phyloP scores from a whole-genome alignment of 305 asterid species.

The Coffea humblotiana region DNA sequence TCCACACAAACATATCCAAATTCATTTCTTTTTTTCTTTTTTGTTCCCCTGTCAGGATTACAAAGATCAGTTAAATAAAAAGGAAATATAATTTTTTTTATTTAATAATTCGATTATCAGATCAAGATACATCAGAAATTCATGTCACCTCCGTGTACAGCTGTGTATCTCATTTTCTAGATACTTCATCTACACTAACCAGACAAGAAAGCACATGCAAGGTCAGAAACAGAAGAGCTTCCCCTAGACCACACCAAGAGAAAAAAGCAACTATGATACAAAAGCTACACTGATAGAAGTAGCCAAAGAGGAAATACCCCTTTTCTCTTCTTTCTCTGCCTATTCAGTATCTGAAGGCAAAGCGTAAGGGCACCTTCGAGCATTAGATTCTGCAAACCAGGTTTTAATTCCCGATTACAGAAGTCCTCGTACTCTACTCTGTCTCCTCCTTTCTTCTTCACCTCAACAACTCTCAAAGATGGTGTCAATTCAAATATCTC shows the following conservation, averaged over 20 bases:
- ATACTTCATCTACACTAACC: slow-evolving; percentile 7
- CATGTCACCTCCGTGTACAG: slow-evolving; percentile 9
- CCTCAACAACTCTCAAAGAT: slow-evolving; percentile 76
- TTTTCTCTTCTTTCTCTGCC: slow-evolving; percentile 26
- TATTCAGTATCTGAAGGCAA: slow-evolving; percentile 61
- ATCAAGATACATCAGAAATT: slow-evolving; percentile 2
- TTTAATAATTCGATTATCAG: not conserved
- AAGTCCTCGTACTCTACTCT: slow-evolving; percentile 65
- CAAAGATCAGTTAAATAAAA: not conserved
- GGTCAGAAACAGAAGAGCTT: slow-evolving; percentile 29
- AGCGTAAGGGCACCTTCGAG: slow-evolving; percentile 32
- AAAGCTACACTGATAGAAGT: slow-evolving; percentile 27
- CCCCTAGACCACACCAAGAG: slow-evolving; percentile 25
- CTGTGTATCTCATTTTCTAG: slow-evolving; percentile 6
- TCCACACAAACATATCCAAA: not conserved
- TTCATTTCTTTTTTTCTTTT: not conserved
- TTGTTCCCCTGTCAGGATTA: not conserved
- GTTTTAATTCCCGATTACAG: slow-evolving; percentile 60
- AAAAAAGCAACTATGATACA: slow-evolving; percentile 30
- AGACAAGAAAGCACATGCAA: slow-evolving; percentile 15
- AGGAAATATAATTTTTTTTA: not conserved
- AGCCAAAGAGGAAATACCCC: slow-evolving; percentile 33
- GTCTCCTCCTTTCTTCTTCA: slow-evolving; percentile 82
- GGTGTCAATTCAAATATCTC: slow-evolving; percentile 90
- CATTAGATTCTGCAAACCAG: slow-evolving; percentile 59